Percentiles rank a stretch among this genome's conserved stretches.
Evolutionary conservation across 495 filamentous ascomycete genomes (phyloP).

Genomic region (Rhizodiscina lignyota): DNA sequence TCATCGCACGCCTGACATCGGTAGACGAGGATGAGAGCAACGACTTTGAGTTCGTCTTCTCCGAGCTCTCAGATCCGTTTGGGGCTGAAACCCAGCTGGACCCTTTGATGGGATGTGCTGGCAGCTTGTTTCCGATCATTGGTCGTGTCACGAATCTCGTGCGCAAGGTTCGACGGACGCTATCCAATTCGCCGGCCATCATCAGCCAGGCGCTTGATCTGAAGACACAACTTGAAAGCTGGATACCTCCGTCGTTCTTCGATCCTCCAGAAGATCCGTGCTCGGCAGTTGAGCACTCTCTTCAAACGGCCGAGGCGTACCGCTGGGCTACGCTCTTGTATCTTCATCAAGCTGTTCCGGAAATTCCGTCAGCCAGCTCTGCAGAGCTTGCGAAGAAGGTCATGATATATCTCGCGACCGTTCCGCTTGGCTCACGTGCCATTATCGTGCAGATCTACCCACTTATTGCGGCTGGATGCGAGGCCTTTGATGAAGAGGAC

Average conservation of each 20-base stretch:
- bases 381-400: slow-evolving; percentile 46
- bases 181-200: slow-evolving; percentile 42
- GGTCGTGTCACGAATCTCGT: slow-evolving; percentile 53
- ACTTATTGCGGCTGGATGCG: slow-evolving; percentile 54
- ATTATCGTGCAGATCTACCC: slow-evolving; percentile 68
- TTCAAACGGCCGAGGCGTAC: slow-evolving; percentile 62
- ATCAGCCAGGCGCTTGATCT: slow-evolving; percentile 50
- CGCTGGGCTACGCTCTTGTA: slow-evolving; percentile 61
- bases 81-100: slow-evolving; percentile 42
- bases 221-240: slow-evolving; percentile 43
- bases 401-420: slow-evolving; percentile 42
- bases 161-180: slow-evolving; percentile 37
- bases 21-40: slow-evolving; percentile 39
- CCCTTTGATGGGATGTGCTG: slow-evolving; percentile 60
- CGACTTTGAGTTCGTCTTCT: slow-evolving; percentile 31
- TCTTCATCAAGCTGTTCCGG: slow-evolving; percentile 63
- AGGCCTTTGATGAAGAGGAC: slow-evolving; percentile 42
- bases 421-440: slow-evolving; percentile 44
- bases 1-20: slow-evolving; percentile 59
- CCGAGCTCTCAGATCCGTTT: slow-evolving; percentile 20
- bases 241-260: slow-evolving; percentile 36
- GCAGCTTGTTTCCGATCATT: slow-evolving; percentile 58
- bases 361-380: slow-evolving; percentile 43
- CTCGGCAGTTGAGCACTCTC: slow-evolving; percentile 44
- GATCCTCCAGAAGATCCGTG: slow-evolving; percentile 52